Base-by-base conservation (phyloP, 31 red algal genomes). In the Asparagopsis taxiformis region DNA sequence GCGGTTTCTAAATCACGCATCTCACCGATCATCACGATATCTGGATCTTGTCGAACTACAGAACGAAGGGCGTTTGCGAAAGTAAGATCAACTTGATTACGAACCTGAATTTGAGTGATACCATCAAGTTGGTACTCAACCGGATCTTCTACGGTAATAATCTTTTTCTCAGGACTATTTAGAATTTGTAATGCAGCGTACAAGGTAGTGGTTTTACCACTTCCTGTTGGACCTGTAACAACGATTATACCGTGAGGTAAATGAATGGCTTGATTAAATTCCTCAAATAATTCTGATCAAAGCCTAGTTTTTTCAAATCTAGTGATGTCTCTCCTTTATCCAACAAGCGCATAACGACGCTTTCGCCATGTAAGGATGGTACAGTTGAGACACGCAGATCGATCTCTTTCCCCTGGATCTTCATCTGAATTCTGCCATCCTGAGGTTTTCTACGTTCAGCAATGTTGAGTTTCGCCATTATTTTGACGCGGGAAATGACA, bases 21-120 rank as follows among this genome's bases (percentile, higher is more conserved):
- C 74, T 79, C 74, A n/a, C 74, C 74, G 17, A 79, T 38, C 37
- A 79, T 36, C 7, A 79, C 70, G 24, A 9, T n/a, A 63, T 79
- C 74, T 10, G 74, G 74, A 67, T 79, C 74, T 66, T 70, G 62
- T 9, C 74, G 74, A 4, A 79, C 5, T 17, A 51, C 63, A 22
- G 60, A 17, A 15, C 59, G 31, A 7, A 79, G 60, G n/a, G 20
- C 37, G 3, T 7, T 9, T 26, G 61, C 3, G 48, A 79, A 79
- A 4, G 28, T 66, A 19, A 79, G 10, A 35, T 22, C 62, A 79
- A 70, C 62, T 3, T 4, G 29, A 51, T 79, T 35, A 24, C 70
- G 9, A 4, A 79, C 36, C 13, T 7, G 70, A 19, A 59, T 20
- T 31, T 75, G 70, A 21, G 8, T 61, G 25, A 75, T 75, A 17